Evolutionary conservation across 495 filamentous ascomycete genomes (phyloP), one percentile per base, ranked within the genome.

Genomic region (Neurospora sp.): DNA sequence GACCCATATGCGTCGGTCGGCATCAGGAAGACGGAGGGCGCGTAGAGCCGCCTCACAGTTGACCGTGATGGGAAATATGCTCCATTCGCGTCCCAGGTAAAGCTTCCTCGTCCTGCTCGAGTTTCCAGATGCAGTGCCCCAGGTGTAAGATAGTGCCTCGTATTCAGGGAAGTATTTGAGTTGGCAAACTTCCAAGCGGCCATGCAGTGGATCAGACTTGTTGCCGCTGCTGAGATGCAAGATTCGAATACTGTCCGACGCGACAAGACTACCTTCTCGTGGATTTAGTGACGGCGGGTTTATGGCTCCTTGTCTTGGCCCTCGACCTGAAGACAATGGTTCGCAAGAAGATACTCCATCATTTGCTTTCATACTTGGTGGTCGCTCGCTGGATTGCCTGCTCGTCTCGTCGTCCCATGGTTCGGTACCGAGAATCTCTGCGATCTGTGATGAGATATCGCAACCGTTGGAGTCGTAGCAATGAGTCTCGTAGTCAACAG

Each of bases 1-100:
- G 18, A 81, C 78, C 81, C 80, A 81, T 27, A 82, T 39, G 42
- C 27, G 20, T 20, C 76, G 72, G 23, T 73, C 74, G 23, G 69
- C 71, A 44, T 31, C 69, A 0, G 72, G 76, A 42, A 77, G 72
- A 5, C 76, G 74, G 14, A 76, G 69, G 35, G 48, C 59, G 66
- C 72, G 72, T 20, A 77, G 73, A 20, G 74, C 76, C 5, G 72
- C 72, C n/a, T 76, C 74, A 59, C 76, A 77, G 69, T 74, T 77
- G 3, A 73, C 39, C 0, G 76, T 77, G 16, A 77, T 76, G 35
- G 74, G 74, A n/a, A 75, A 69, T 4, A 76, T 59, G 35, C 23
- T 48, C 76, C 76, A 77, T n/a, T 71, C 71, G 27, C 59, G 74
- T n/a, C 76, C 76, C 6, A 77, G 70, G 39, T 77, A 76, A 8